These are phyloP conservation scores for Rhododendron kiyosumense DNA, from an alignment of 148 eudicot genomes.

Conservation along the genomic window DNA sequence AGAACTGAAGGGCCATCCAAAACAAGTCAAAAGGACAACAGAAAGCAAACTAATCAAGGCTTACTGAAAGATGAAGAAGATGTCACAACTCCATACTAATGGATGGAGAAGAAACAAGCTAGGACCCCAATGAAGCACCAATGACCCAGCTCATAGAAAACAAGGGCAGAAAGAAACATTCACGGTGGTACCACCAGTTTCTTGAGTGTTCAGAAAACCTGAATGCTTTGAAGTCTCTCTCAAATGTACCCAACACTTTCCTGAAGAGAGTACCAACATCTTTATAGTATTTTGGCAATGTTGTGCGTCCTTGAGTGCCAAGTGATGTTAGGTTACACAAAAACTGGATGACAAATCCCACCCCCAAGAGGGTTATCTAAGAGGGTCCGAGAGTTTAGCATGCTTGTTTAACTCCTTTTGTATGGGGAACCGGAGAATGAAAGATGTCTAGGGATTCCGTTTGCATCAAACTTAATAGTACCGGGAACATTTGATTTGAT, in stretches of 20 bases:
- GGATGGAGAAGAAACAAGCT: background rate
- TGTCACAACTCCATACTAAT: background rate
- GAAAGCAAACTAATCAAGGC: background rate
- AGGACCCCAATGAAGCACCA: background rate
- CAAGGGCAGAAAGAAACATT: background rate
- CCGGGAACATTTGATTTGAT: background rate
- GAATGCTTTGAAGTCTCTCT: background rate
- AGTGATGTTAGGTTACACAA: background rate
- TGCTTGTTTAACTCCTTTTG: background rate
- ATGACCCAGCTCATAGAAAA: background rate
- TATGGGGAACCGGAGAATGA: background rate
- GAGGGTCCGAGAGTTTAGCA: background rate
- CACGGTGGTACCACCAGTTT: background rate
- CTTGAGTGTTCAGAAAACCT: background rate
- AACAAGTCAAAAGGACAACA: background rate
- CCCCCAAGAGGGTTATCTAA: background rate
- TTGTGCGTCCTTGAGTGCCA: background rate
- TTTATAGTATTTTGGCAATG: background rate
- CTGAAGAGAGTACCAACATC: background rate
- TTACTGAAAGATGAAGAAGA: background rate
- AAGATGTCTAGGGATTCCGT: background rate
- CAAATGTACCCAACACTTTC: background rate
- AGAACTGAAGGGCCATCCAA: background rate
- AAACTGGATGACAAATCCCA: background rate
- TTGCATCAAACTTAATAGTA: background rate